Percentiles rank a stretch among this genome's conserved stretches.
These are phyloP conservation scores for Catharanthus roseus DNA, from an alignment of 257 asterid species.

Conservation along the genomic window DNA sequence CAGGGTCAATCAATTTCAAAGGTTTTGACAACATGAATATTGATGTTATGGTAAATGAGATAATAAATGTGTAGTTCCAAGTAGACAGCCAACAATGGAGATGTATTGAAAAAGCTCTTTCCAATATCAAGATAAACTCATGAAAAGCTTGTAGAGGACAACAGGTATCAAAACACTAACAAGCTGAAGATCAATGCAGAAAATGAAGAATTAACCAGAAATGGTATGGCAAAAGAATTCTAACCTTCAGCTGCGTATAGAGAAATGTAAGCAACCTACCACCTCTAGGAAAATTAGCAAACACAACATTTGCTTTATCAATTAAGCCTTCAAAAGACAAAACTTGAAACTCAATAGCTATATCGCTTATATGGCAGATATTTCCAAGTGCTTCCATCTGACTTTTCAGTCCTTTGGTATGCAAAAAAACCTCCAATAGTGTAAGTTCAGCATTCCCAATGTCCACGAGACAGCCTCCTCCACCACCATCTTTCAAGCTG, in stretches of 20 bases:
- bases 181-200: neutral
- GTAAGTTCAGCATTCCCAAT: constrained; percentile 75
- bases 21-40: neutral
- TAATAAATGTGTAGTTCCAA: constrained; percentile 3
- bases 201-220: neutral
- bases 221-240: constrained; percentile 9
- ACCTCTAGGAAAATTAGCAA: constrained; percentile 61
- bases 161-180: neutral
- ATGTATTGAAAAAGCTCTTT: neutral
- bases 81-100: neutral
- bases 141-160: neutral
- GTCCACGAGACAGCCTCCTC: constrained; percentile 74
- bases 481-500: constrained; percentile 34
- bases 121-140: neutral
- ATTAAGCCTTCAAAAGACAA: constrained; percentile 50
- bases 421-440: constrained; percentile 79
- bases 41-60: neutral
- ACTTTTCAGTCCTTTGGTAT: constrained; percentile 62
- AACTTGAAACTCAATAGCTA: constrained; percentile 46
- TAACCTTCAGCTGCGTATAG: constrained; percentile 82
- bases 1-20: neutral
- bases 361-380: constrained; percentile 64
- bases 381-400: constrained; percentile 93
- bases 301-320: constrained; percentile 49
- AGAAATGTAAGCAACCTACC: constrained; percentile 77